Evolutionary conservation across 495 filamentous ascomycete species (phyloP).

Genomic region (Pyrenopolyporus hunteri): DNA sequence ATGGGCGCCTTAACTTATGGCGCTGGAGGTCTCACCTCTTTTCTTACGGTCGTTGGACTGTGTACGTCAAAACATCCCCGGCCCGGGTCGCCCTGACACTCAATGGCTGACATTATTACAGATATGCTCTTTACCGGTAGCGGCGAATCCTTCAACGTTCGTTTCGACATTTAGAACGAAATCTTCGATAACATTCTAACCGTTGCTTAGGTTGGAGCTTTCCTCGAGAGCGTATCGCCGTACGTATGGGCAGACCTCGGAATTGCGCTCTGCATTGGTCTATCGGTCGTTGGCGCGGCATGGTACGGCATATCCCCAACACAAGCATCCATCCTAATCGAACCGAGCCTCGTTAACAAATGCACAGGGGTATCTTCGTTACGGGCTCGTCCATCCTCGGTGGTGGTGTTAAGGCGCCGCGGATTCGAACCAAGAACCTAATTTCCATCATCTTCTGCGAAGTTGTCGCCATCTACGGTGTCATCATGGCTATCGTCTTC

Average conservation of each 20-base stretch:
- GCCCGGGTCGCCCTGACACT: background rate
- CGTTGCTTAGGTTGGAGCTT: constrained; percentile 77
- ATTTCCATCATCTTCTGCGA: constrained; percentile 99
- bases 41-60: constrained; percentile 81
- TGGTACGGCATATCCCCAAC: constrained; percentile 66
- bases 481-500: constrained; percentile 99
- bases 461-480: constrained; percentile 99
- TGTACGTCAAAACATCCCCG: constrained; percentile 63
- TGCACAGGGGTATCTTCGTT: constrained; percentile 92
- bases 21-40: constrained; percentile 69
- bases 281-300: constrained; percentile 95
- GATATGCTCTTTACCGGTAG: constrained; percentile 98
- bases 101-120: constrained; percentile 55
- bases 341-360: constrained; percentile 6
- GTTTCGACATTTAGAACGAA: constrained; percentile 36
- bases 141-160: constrained; percentile 95
- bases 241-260: constrained; percentile 92
- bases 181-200: constrained; percentile 39
- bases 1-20: constrained; percentile 68
- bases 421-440: constrained; percentile 98
- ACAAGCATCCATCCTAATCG: constrained; percentile 5
- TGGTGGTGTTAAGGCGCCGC: constrained; percentile 91
- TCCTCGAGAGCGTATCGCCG: constrained; percentile 92
- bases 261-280: constrained; percentile 91
- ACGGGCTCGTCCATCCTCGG: constrained; percentile 98